phyloP scores from a whole-genome alignment of 129 eudicot species.

The Pulicaria dysenterica region DNA sequence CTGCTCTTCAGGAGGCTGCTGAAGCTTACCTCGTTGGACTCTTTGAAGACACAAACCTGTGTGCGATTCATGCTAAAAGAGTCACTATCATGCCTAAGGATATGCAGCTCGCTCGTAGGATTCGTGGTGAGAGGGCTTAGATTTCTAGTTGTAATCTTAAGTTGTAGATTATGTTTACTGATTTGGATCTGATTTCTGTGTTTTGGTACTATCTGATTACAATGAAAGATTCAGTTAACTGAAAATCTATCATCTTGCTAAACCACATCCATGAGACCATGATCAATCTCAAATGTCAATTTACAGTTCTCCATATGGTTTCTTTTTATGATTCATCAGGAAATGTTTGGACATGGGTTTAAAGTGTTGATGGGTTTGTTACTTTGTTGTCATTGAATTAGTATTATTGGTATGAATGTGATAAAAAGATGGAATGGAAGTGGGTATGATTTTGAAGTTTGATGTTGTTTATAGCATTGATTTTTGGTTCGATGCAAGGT shows the following conservation, averaged over 20 bases:
- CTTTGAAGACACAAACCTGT: conserved; percentile 14
- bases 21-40: conserved; percentile 8
- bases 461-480: too few relatives aligned
- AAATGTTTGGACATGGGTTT: too few relatives aligned
- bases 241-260: neutral
- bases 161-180: too few relatives aligned
- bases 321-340: too few relatives aligned
- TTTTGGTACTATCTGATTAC: neutral
- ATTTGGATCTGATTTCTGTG: neutral
- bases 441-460: too few relatives aligned
- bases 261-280: too few relatives aligned
- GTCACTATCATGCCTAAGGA: conserved; percentile 9
- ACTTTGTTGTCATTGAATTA: too few relatives aligned
- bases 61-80: conserved; percentile 14
- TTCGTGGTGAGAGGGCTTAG: conserved; percentile 22
- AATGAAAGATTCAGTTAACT: neutral
- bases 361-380: too few relatives aligned
- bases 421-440: too few relatives aligned
- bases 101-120: conserved; percentile 15
- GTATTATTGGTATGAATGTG: too few relatives aligned
- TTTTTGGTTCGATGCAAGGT: too few relatives aligned
- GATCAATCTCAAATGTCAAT: neutral
- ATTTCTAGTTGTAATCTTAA: neutral
- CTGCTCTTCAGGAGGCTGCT: conserved; percentile 9
- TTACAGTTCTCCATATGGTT: neutral